Evolutionary conservation across 768 basidiomycete species (phyloP).

Genomic region (Russula olivacea): DNA sequence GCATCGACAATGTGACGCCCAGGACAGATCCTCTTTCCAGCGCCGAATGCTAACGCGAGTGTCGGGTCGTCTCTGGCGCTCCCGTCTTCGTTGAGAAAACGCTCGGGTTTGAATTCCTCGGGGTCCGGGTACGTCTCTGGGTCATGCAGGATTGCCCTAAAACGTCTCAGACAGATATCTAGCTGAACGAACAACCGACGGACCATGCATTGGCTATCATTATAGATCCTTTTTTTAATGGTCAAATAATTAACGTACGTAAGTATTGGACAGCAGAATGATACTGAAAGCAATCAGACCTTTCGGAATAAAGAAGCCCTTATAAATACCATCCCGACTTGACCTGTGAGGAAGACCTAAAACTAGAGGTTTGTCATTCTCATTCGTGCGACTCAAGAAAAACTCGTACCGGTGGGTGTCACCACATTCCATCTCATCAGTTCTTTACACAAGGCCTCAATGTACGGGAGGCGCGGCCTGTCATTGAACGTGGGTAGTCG

Average conservation of each 20-base stretch:
- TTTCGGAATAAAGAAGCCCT: slow-evolving; percentile 15
- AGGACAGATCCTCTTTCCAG: slow-evolving; percentile 24
- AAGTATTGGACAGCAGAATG: no score
- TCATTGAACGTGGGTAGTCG: slow-evolving; percentile 31
- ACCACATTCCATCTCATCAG: neutral
- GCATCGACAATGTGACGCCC: slow-evolving; percentile 26
- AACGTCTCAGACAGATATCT: neutral
- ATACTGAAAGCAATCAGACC: neutral
- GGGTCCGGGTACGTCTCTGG: slow-evolving; percentile 20
- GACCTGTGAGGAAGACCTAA: slow-evolving; percentile 2
- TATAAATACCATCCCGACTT: slow-evolving; percentile 10
- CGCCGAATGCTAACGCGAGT: slow-evolving; percentile 5
- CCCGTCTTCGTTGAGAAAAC: slow-evolving; percentile 19
- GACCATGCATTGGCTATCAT: slow-evolving; percentile 16
- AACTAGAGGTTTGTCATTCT: neutral
- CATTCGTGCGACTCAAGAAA: neutral
- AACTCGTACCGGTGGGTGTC: neutral
- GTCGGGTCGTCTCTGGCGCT: slow-evolving; percentile 11
- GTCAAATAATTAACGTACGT: no score
- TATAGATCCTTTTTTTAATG: neutral
- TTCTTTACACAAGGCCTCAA: neutral
- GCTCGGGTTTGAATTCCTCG: slow-evolving; percentile 21
- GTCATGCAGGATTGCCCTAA: slow-evolving; percentile 19
- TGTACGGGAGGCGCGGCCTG: slow-evolving; percentile 9
- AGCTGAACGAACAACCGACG: neutral